Base-by-base conservation (phyloP, 352 stramenopile species). In the Phytopythium cucurbitacearum region DNA sequence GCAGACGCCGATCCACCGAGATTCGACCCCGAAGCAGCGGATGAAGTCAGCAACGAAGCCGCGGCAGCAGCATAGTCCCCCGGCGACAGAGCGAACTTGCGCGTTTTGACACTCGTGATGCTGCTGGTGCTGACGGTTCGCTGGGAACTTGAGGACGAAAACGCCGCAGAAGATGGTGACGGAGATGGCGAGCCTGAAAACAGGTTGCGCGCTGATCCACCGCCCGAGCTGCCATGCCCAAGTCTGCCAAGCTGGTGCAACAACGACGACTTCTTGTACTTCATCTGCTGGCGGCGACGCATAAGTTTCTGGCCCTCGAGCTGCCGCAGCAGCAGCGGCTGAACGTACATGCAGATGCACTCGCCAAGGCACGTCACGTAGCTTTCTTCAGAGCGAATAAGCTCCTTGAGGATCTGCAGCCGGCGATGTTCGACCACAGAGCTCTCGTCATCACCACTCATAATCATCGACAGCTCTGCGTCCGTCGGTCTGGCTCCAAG, bases 291-390 rank as follows among this genome's bases (percentile, higher is more conserved):
- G 15, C 69, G 71, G 7, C 76, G 68, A 11, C 81, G 67, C 15
- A 67, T 70, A 43, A 90, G 62, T 40, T 91, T 87, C 28, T 87
- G 80, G 3, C 76, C 83, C 64, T 94, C 85, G 10, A 94, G 66
- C 51, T 94, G 82, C 0, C 85, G 69, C 7, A 94, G 63, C 16
- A 94, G 46, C 43, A 95, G 58, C 28, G 85, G 85, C 47, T 93
- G 82, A 15, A 95, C 83, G 51, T 89, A 95, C 7, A 91, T 56
- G 5, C 76, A 84, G 48, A 92, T 92, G 59, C 85, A 95, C 38
- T 93, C 79, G n/a, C 80, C 76, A 10, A 95, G 53, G 35, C 81
- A 90, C 42, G 80, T 71, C 12, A 95, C 81, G 47, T 93, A 95
- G 58, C 76, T 89, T 48, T 93, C 76, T 60, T 94, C 85, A 0